These are phyloP conservation scores for Trichoderma lentiforme DNA, from an alignment of 2,329 filamentous ascomycete species.

Conservation along the genomic window DNA sequence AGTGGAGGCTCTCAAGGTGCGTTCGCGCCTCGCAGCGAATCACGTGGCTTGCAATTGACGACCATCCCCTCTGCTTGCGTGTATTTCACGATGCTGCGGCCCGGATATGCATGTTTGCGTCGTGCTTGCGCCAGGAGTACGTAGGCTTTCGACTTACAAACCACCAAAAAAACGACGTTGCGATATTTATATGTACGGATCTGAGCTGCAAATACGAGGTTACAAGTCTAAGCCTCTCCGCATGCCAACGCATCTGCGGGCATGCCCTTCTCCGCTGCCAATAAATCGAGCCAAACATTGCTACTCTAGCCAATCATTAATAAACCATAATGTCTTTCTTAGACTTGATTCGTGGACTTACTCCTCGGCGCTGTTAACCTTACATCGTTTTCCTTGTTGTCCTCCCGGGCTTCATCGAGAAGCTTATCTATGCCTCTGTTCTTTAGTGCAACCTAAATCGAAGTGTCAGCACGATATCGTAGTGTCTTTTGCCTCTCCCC, in stretches of 20 bases:
- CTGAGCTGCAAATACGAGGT: slow-evolving; percentile 9
- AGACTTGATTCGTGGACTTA: slow-evolving; percentile 25
- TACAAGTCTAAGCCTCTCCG: slow-evolving; percentile 8
- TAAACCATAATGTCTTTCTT: neutral
- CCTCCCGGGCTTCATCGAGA: slow-evolving; percentile 84
- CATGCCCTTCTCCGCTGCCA: neutral
- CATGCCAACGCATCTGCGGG: neutral
- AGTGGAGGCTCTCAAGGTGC: slow-evolving; percentile 5
- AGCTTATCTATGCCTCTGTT: slow-evolving; percentile 89
- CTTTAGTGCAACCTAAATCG: slow-evolving; percentile 72
- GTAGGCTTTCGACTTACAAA: neutral
- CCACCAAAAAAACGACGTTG: neutral
- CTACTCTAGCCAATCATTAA: neutral
- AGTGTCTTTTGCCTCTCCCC: neutral
- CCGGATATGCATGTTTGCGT: neutral
- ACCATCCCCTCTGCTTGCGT: slow-evolving; percentile 4
- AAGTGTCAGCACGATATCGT: neutral
- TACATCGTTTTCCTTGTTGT: slow-evolving; percentile 82
- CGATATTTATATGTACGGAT: slow-evolving; percentile 12
- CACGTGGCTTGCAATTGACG: slow-evolving; percentile 14
- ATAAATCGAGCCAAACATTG: neutral
- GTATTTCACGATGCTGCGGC: slow-evolving; percentile 11
- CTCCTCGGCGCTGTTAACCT: slow-evolving; percentile 43
- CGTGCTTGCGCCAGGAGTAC: neutral
- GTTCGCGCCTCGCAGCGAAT: slow-evolving; percentile 42